Evolutionary conservation across 2,329 filamentous ascomycete species (phyloP).

Genomic region (Rhynchosporium agropyri): DNA sequence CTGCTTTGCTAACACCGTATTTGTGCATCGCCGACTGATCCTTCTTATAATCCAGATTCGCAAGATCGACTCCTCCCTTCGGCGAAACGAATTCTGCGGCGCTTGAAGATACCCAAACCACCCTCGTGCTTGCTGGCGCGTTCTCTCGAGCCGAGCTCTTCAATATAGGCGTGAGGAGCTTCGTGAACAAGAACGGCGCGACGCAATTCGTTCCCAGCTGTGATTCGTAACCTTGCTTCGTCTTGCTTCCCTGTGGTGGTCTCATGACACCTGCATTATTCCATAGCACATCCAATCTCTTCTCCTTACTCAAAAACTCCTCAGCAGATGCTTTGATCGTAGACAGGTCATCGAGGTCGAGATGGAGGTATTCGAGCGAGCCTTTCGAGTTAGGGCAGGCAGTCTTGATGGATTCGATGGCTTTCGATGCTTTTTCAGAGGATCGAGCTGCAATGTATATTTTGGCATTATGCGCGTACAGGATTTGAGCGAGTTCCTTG

Average conservation of each 20-base stretch:
- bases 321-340: slow-evolving; percentile 46
- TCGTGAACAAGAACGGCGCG: slow-evolving; percentile 46
- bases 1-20: slow-evolving; percentile 38
- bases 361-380: slow-evolving; percentile 43
- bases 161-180: slow-evolving; percentile 44
- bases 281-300: slow-evolving; percentile 46
- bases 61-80: slow-evolving; percentile 33
- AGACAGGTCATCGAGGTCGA: slow-evolving; percentile 46
- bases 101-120: slow-evolving; percentile 43
- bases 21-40: slow-evolving; percentile 28
- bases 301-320: slow-evolving; percentile 44
- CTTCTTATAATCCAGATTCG: slow-evolving; percentile 36
- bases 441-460: slow-evolving; percentile 50
- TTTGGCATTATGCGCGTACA: slow-evolving; percentile 48
- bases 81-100: slow-evolving; percentile 35
- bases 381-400: slow-evolving; percentile 41
- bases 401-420: slow-evolving; percentile 46
- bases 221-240: slow-evolving; percentile 44
- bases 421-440: slow-evolving; percentile 44
- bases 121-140: slow-evolving; percentile 39
- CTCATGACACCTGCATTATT: slow-evolving; percentile 48
- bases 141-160: slow-evolving; percentile 37
- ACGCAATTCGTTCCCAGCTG: slow-evolving; percentile 46
- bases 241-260: slow-evolving; percentile 42
- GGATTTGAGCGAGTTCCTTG: slow-evolving; percentile 45